A percentile compares a stretch with the other conserved stretches of the same genome.
These are phyloP conservation scores for Aspergillus taichungensis DNA, from an alignment of 495 filamentous ascomycete species.

Conservation along the genomic window DNA sequence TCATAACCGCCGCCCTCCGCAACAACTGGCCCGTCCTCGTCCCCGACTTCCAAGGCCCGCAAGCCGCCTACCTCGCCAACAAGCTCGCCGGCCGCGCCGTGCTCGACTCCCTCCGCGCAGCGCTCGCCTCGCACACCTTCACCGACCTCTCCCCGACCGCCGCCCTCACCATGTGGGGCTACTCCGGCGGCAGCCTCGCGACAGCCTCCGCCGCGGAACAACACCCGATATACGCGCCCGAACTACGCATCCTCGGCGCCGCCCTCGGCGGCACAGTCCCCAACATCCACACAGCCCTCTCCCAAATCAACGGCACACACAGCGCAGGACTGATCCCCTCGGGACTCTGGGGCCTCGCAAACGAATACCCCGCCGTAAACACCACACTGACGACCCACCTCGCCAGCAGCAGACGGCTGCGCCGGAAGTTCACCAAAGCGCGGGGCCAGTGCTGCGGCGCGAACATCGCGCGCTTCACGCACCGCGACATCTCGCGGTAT, in stretches of 20 bases:
- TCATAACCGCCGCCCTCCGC: not conserved
- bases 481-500: no score
- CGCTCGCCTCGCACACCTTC: not conserved
- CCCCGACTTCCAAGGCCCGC: constrained; percentile 3
- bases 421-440: not conserved
- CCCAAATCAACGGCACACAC: constrained; percentile 5
- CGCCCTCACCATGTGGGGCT: constrained; percentile 38
- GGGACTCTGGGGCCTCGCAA: constrained; percentile 8
- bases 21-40: not conserved
- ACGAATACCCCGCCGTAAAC: constrained; percentile 9
- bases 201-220: constrained; percentile 40
- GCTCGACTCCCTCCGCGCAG: not conserved
- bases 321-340: constrained; percentile 7
- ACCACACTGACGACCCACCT: no score
- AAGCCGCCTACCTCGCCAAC: not conserved
- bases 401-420: not conserved
- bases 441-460: not conserved
- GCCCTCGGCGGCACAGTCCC: constrained; percentile 34
- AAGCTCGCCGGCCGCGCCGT: not conserved
- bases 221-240: constrained; percentile 40
- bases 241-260: constrained; percentile 33
- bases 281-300: constrained; percentile 9
- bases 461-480: no score
- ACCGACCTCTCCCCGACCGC: not conserved
- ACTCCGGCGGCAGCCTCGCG: constrained; percentile 42